Evolutionary conservation across 495 filamentous ascomycete genomes (phyloP).

Genomic region (Chlorociboria aeruginascens): DNA sequence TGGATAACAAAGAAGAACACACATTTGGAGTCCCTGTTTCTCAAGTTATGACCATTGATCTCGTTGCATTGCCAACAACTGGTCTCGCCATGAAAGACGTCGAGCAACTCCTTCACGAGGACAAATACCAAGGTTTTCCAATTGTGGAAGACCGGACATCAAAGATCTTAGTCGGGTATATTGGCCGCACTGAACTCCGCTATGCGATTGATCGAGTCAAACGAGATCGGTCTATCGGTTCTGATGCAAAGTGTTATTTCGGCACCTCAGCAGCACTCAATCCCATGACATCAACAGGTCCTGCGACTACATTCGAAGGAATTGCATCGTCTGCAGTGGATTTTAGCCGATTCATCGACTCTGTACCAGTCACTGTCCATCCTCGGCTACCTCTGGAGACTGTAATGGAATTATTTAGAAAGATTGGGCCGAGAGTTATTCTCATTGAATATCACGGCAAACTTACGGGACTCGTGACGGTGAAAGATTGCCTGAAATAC

Average conservation of each 20-base stretch:
- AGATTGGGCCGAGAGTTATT: conserved; percentile 91
- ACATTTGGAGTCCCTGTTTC: conserved; percentile 94
- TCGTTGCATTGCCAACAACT: conserved; percentile 59
- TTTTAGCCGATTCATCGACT: conserved; percentile 79
- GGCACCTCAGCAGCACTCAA: conserved; percentile 43
- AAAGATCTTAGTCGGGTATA: conserved; percentile 76
- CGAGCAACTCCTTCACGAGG: conserved; percentile 60
- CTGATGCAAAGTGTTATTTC: conserved; percentile 58
- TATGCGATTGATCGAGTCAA: conserved; percentile 87
- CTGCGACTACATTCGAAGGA: conserved; percentile 43
- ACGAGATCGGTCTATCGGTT: conserved; percentile 57
- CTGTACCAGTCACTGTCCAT: conserved; percentile 83
- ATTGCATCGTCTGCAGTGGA: conserved; percentile 60
- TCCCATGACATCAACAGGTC: conserved; percentile 21
- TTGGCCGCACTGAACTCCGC: conserved; percentile 84
- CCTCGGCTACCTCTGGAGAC: conserved; percentile 89
- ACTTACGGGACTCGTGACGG: conserved; percentile 76
- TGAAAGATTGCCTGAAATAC: conserved; percentile 96
- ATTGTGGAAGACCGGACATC: conserved; percentile 66
- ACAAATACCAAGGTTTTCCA: conserved; percentile 90
- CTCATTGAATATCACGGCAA: conserved; percentile 82
- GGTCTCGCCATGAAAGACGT: conserved; percentile 65
- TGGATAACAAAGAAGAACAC: conserved; percentile 97
- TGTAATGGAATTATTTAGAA: conserved; percentile 98
- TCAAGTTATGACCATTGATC: conserved; percentile 75